A percentile compares a stretch with the other conserved stretches of the same genome.
These are phyloP conservation scores for Nothophoma quercina DNA, from an alignment of 2,329 filamentous ascomycete genomes.

Conservation along the genomic window DNA sequence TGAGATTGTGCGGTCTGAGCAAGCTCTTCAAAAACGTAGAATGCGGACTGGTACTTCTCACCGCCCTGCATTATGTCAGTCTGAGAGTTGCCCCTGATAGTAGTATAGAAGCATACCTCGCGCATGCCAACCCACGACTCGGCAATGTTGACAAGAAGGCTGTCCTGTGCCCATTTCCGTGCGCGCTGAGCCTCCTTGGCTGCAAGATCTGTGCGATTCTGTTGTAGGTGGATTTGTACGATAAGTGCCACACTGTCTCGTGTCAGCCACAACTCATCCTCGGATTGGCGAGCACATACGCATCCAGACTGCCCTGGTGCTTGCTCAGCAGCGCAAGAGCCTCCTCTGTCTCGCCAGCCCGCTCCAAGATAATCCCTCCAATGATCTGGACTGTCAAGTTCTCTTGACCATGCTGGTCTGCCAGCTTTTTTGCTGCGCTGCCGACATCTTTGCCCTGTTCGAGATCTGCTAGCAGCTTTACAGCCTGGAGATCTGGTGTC, in stretches of 20 bases:
- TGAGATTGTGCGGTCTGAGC: slow-evolving; percentile 85
- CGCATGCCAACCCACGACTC: slow-evolving; percentile 95
- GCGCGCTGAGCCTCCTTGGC: slow-evolving; percentile 87
- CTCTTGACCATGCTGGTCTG: slow-evolving; percentile 67
- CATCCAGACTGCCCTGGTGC: slow-evolving; percentile 82
- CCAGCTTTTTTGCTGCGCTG: slow-evolving; percentile 74
- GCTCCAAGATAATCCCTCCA: slow-evolving; percentile 81
- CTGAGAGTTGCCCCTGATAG: background rate
- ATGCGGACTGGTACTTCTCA: slow-evolving; percentile 94
- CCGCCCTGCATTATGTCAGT: slow-evolving; percentile 70
- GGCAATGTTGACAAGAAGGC: slow-evolving; percentile 88
- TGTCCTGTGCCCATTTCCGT: slow-evolving; percentile 94
- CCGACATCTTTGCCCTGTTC: slow-evolving; percentile 48
- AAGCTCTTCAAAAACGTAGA: slow-evolving; percentile 97
- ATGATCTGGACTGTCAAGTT: slow-evolving; percentile 84
- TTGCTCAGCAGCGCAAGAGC: slow-evolving; percentile 79
- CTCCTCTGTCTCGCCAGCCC: slow-evolving; percentile 81
- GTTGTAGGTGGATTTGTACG: slow-evolving; percentile 88
- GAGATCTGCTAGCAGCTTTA: slow-evolving; percentile 77
- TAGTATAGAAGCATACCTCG: slow-evolving; percentile 65
- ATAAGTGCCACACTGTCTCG: slow-evolving; percentile 77
- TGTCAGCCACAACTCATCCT: slow-evolving; percentile 5
- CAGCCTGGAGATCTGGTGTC: slow-evolving; percentile 75
- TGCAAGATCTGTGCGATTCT: slow-evolving; percentile 90
- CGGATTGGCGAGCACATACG: slow-evolving; percentile 58